phyloP scores from a whole-genome alignment of 352 stramenopile genomes.

The Phytophthora idaei region DNA sequence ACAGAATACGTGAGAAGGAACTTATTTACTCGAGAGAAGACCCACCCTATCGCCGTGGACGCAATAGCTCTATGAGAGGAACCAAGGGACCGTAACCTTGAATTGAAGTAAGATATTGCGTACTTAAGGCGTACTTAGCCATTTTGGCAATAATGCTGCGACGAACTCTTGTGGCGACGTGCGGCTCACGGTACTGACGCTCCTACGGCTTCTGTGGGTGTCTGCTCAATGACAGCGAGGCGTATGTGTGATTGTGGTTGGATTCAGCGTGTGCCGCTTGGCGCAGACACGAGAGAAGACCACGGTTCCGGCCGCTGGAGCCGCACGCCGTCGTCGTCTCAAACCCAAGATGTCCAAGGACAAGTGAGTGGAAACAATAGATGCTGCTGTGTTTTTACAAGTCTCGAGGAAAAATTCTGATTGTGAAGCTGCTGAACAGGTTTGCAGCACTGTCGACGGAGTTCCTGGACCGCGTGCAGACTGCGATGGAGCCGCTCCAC shows the following conservation, averaged over 20 bases:
- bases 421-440: slow-evolving; percentile 30
- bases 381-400: not conserved
- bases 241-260: slow-evolving; percentile 5
- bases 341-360: slow-evolving; percentile 59
- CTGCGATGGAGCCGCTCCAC: slow-evolving; percentile 60
- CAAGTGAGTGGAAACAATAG: slow-evolving; percentile 40
- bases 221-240: not conserved
- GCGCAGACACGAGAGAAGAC: slow-evolving; percentile 40
- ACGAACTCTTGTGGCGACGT: slow-evolving; percentile 20
- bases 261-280: slow-evolving; percentile 18
- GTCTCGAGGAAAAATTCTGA: not conserved
- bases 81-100: slow-evolving; percentile 9
- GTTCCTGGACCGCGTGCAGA: slow-evolving; percentile 74
- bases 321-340: slow-evolving; percentile 36
- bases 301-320: slow-evolving; percentile 39
- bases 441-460: slow-evolving; percentile 51
- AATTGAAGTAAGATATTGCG: slow-evolving; percentile 22
- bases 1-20: slow-evolving; percentile 25
- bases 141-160: slow-evolving; percentile 27
- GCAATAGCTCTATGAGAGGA: slow-evolving; percentile 1
- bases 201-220: not conserved
- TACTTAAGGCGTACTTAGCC: slow-evolving; percentile 25
- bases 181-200: slow-evolving; percentile 29
- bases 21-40: slow-evolving; percentile 37
- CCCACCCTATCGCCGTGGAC: slow-evolving; percentile 4